Evolutionary conservation across 164 flowering plant species (phyloP), one percentile per base, ranked within the genome.

Genomic region (Stephania cephalantha): DNA sequence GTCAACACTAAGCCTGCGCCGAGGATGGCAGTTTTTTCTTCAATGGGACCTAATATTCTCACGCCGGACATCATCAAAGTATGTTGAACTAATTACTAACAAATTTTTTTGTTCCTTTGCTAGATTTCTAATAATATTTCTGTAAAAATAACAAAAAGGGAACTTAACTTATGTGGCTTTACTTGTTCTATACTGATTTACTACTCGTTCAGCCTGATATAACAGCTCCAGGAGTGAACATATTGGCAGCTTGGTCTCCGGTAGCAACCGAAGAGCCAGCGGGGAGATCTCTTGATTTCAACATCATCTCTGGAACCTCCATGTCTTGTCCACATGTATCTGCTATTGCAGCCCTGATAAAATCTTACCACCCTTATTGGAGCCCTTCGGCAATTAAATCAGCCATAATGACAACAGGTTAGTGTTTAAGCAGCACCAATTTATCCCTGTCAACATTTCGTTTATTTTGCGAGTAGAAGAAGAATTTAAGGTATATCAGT

Each of bases 341-440:
- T 48, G 87, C 85, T 25, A 81, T 81, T 9, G 90, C 89, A 0
- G 86, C 89, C 53, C 81, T 77, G 58, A 78, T 86, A 46, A 88
- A 82, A 75, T 74, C 87, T 30, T 63, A 63, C 46, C 86, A 86
- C 50, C 88, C 88, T 7, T 46, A 66, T 1, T 87, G 88, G 90
- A 85, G 87, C 22, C 85, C 88, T 1, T 77, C 90, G n/a, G 87
- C 88, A 1, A 80, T 85, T 35, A 83, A 85, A 74, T 87, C 90
- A 11, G 85, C 90, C 20, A 79, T 87, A 30, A 85, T 87, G 87
- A 85, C 90, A 10, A 85, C 86, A 67, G 87, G 89, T 87, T 88
- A 20, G 94, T 91, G 42, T 35, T 15, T 11, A 15, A 35, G 35
- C 17, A 15, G 9, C 35, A 35, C 42, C 42, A 35, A 35, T 35